Conservation (phyloP, 2,329 filamentous ascomycete species). For the Penicillium sp. region DNA sequence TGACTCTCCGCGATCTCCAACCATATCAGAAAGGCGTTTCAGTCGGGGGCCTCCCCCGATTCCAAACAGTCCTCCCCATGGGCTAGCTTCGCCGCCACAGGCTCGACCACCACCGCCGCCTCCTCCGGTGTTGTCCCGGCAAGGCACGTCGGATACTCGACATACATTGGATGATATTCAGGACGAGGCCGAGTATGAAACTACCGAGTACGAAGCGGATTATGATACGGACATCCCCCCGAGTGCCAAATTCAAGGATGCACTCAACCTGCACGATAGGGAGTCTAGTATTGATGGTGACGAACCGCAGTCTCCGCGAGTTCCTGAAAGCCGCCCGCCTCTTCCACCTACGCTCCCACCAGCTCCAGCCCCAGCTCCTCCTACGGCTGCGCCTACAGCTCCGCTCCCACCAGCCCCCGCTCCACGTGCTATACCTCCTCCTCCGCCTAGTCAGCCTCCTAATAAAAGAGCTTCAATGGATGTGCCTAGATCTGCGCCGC, state of each 20-base stretch:
- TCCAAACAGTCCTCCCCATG: constrained; percentile 35
- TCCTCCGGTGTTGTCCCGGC: constrained; percentile 50
- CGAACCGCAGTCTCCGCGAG: constrained; percentile 47
- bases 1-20: constrained; percentile 29
- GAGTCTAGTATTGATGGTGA: constrained; percentile 72
- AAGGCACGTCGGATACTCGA: constrained; percentile 55
- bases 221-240: constrained; percentile 97
- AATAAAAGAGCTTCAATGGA: constrained; percentile 64
- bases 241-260: constrained; percentile 90
- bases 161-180: constrained; percentile 56
- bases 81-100: constrained; percentile 42
- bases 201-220: constrained; percentile 93
- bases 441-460: constrained; percentile 61
- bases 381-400: constrained; percentile 62
- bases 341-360: constrained; percentile 50
- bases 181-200: too few relatives aligned
- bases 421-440: constrained; percentile 60
- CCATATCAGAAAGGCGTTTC: constrained; percentile 36
- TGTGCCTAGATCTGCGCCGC: constrained; percentile 64
- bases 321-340: constrained; percentile 35
- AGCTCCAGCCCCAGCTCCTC: constrained; percentile 50
- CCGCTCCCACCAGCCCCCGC: constrained; percentile 47
- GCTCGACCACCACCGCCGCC: constrained; percentile 65
- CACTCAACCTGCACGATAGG: constrained; percentile 74
- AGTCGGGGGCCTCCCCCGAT: constrained; percentile 43